Conservation (phyloP, 805 yeast species). For the Nakazawaea ishiwadae region DNA sequence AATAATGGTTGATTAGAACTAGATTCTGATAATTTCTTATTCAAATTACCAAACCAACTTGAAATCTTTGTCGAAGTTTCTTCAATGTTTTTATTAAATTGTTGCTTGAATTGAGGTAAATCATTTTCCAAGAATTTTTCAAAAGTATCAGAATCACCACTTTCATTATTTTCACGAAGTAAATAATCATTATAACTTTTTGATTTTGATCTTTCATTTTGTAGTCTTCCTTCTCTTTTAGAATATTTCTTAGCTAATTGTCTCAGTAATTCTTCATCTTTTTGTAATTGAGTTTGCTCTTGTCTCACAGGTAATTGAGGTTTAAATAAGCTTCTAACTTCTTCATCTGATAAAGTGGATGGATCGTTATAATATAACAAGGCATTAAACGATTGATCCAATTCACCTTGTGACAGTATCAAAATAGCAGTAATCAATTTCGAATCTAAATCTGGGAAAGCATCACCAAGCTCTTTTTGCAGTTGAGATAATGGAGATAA, state of each 20-base stretch:
- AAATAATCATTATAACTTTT: constrained; percentile 13
- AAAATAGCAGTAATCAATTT: constrained; percentile 70
- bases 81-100: constrained; percentile 68
- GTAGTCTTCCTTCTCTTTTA: no score
- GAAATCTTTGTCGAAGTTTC: constrained; percentile 76
- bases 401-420: constrained; percentile 76
- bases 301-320: constrained; percentile 29
- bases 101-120: constrained; percentile 56
- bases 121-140: constrained; percentile 56
- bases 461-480: constrained; percentile 64
- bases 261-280: constrained; percentile 83
- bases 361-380: constrained; percentile 78
- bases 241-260: constrained; percentile 62
- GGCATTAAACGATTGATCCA: constrained; percentile 89
- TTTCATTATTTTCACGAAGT: constrained; percentile 23
- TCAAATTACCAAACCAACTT: constrained; percentile 71
- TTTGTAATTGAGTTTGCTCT: constrained; percentile 44
- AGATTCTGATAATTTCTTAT: constrained; percentile 40
- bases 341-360: constrained; percentile 47
- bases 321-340: constrained; percentile 17
- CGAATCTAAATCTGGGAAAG: constrained; percentile 78
- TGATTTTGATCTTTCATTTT: no score
- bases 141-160: constrained; percentile 43
- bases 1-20: constrained; percentile 27
- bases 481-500: constrained; percentile 52